A percentile compares a stretch with the other conserved stretches of the same genome.
Evolutionary conservation across 2,329 filamentous ascomycete species (phyloP).

Genomic region (Alternaria atra): DNA sequence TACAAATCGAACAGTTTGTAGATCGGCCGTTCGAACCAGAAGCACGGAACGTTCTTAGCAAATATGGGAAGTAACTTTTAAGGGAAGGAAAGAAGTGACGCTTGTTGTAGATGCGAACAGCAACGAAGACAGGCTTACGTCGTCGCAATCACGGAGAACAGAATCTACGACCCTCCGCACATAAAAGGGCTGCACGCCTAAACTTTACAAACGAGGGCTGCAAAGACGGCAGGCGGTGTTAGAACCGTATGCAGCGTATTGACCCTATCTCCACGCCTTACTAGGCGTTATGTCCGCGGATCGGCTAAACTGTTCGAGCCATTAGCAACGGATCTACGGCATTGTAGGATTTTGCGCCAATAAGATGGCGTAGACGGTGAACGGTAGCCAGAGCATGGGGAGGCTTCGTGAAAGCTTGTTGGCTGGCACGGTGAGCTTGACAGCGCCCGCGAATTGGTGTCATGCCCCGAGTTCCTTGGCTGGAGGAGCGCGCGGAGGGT

Average conservation of each 20-base stretch:
- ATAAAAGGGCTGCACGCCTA: not conserved
- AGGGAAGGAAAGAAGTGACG: not conserved
- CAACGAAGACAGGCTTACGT: not conserved
- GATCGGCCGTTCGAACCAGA: not conserved
- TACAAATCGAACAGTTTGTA: not conserved
- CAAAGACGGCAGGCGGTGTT: not conserved
- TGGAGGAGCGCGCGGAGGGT: constrained; percentile 8
- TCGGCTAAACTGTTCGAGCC: not conserved
- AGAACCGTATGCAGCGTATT: not conserved
- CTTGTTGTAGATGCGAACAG: not conserved
- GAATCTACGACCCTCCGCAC: constrained; percentile 8
- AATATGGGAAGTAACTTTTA: not conserved
- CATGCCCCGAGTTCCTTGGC: not conserved
- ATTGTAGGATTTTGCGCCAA: constrained; percentile 1
- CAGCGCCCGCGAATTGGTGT: not conserved
- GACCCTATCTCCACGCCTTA: not conserved
- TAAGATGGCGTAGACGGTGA: not conserved
- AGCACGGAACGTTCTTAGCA: not conserved
- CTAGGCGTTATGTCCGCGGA: not conserved
- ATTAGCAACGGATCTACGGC: not conserved
- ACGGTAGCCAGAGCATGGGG: not conserved
- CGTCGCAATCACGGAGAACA: not conserved
- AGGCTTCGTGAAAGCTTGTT: constrained; percentile 1
- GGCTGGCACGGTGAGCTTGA: not conserved
- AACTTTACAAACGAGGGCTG: not conserved